Evolutionary conservation across 2,329 filamentous ascomycete genomes (phyloP).

Genomic region (Didymella exigua): DNA sequence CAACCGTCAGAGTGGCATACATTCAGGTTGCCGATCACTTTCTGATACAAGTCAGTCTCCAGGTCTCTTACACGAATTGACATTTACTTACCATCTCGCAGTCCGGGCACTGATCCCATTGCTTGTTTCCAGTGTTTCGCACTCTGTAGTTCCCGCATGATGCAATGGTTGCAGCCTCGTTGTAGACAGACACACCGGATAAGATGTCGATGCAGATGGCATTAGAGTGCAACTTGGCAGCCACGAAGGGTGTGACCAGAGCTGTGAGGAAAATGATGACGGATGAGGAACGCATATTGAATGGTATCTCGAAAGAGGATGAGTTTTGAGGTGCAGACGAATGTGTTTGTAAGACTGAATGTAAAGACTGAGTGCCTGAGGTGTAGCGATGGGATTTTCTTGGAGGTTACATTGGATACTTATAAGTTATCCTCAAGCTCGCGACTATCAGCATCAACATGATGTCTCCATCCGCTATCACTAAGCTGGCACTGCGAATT

Average conservation of each 20-base stretch:
- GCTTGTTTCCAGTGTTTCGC: slow-evolving; percentile 35
- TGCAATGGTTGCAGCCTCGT: slow-evolving; percentile 27
- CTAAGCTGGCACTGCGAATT: slow-evolving; percentile 8
- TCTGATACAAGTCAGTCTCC: slow-evolving; percentile 8
- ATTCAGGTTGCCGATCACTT: slow-evolving; percentile 25
- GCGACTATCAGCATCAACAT: background rate
- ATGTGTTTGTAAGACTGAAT: no score
- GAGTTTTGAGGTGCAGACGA: background rate
- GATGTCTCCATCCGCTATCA: background rate
- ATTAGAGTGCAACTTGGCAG: slow-evolving; percentile 28
- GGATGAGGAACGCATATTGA: slow-evolving; percentile 30
- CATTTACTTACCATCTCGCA: slow-evolving; percentile 29
- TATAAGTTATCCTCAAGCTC: background rate
- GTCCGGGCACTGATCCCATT: slow-evolving; percentile 39
- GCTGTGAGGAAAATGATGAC: slow-evolving; percentile 18
- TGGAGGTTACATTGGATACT: slow-evolving; percentile 7
- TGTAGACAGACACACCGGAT: slow-evolving; percentile 29
- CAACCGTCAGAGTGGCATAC: slow-evolving; percentile 28
- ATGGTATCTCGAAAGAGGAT: background rate
- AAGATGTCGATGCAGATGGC: slow-evolving; percentile 29
- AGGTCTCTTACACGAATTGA: background rate
- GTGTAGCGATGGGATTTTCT: background rate
- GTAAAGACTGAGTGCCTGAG: background rate
- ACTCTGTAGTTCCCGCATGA: slow-evolving; percentile 28
- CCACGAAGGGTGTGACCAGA: slow-evolving; percentile 20